phyloP scores from a whole-genome alignment of 345 rosid species.

The Camelina hispida region DNA sequence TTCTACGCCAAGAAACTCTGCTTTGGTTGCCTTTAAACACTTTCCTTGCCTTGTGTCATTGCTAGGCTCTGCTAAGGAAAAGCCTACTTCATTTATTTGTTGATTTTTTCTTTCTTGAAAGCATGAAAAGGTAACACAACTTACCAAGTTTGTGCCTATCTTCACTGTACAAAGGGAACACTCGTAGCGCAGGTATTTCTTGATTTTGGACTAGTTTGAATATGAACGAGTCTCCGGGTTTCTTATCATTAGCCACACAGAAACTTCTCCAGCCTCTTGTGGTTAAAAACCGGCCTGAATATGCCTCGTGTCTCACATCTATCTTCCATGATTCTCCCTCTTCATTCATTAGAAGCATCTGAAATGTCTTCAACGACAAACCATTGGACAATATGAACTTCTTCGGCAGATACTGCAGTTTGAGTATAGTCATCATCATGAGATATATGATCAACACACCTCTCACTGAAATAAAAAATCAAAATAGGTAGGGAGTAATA shows the following conservation, averaged over 20 bases:
- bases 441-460: background rate
- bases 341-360: slow-evolving; percentile 26
- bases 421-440: background rate
- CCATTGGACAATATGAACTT: background rate
- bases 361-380: slow-evolving; percentile 8
- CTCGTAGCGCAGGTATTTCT: slow-evolving; percentile 12
- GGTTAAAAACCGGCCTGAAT: slow-evolving; percentile 4
- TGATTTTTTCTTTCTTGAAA: slow-evolving; percentile 3
- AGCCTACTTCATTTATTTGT: background rate
- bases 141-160: background rate
- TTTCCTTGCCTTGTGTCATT: slow-evolving; percentile 15
- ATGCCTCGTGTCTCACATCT: slow-evolving; percentile 6
- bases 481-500: background rate
- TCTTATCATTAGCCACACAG: slow-evolving; percentile 28
- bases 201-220: slow-evolving; percentile 23
- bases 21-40: background rate
- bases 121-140: slow-evolving; percentile 1
- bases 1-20: slow-evolving; percentile 9
- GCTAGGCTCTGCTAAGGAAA: slow-evolving; percentile 7
- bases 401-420: slow-evolving; percentile 29
- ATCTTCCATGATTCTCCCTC: slow-evolving; percentile 22
- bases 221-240: slow-evolving; percentile 23
- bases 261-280: slow-evolving; percentile 34
- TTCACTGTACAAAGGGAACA: background rate
- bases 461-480: background rate